Evolutionary conservation across 2,329 filamentous ascomycete species (phyloP).

Genomic region (Epichloe aotearoae): DNA sequence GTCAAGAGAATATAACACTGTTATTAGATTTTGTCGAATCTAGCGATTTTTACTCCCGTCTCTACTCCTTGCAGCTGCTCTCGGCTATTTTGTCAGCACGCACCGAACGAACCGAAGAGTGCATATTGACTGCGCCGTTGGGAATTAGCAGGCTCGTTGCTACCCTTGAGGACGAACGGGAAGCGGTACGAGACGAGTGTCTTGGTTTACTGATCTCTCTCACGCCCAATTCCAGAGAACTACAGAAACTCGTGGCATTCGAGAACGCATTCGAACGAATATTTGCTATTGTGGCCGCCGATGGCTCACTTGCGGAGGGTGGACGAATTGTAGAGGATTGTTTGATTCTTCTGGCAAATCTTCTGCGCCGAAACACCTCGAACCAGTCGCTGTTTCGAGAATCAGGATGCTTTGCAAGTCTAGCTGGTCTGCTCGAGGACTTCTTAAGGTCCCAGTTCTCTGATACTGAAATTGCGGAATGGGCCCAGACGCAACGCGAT

Average conservation of each 20-base stretch:
- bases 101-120: conserved; percentile 87
- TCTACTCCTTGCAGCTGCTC: conserved; percentile 84
- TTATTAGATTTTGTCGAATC: conserved; percentile 82
- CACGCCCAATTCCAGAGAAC: conserved; percentile 72
- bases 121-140: conserved; percentile 75
- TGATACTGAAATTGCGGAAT: conserved; percentile 50
- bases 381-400: conserved; percentile 94
- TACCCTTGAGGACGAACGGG: conserved; percentile 70
- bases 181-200: conserved; percentile 79
- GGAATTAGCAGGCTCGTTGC: conserved; percentile 79
- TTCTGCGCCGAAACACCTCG: conserved; percentile 72
- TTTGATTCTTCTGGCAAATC: conserved; percentile 76
- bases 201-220: conserved; percentile 78
- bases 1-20: conserved; percentile 89
- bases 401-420: conserved; percentile 63
- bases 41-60: conserved; percentile 75
- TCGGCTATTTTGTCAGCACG: conserved; percentile 74
- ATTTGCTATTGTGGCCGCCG: conserved; percentile 67
- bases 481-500: conserved; percentile 66
- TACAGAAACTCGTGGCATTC: conserved; percentile 92
- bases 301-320: conserved; percentile 72
- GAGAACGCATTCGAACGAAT: conserved; percentile 84
- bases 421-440: conserved; percentile 55
- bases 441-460: conserved; percentile 39
- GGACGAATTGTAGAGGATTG: conserved; percentile 87